Conservation (phyloP, 331 rosid genomes). For the Rosa hybrid region DNA sequence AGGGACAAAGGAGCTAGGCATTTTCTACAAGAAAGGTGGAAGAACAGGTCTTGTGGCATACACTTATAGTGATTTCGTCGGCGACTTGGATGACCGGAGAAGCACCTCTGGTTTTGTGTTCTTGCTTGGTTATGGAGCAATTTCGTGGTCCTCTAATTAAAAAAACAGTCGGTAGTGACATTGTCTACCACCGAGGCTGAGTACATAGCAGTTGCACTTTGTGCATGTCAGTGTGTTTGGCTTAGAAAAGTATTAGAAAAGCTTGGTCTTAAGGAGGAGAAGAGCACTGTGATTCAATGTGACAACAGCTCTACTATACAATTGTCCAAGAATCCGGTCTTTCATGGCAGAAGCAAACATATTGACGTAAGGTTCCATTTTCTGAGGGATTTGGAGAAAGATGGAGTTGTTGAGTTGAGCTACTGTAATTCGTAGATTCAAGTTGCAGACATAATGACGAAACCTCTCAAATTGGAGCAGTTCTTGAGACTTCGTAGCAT, state of each 20-base stretch:
- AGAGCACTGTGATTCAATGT: background rate
- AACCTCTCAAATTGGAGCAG: background rate
- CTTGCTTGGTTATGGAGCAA: background rate
- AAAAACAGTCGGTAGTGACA: background rate
- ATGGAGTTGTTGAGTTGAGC: background rate
- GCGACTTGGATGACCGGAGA: background rate
- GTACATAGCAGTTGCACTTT: background rate
- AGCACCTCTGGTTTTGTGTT: background rate
- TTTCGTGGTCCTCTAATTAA: background rate
- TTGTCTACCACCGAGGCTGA: background rate
- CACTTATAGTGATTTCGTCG: background rate
- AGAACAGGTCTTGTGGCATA: background rate
- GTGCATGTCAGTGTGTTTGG: background rate
- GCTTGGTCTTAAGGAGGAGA: background rate
- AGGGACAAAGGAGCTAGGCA: background rate
- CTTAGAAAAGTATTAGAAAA: background rate
- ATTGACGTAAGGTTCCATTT: background rate
- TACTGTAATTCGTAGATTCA: background rate
- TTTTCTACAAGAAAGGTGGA: background rate
- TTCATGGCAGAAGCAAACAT: background rate
- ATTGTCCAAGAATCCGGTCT: background rate
- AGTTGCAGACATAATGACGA: background rate
- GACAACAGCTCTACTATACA: background rate
- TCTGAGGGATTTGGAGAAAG: background rate
- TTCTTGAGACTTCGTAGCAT: background rate